Percentiles rank a stretch among this genome's conserved stretches.
Conservation (phyloP, 768 basidiomycete genomes). For the Termitomyces sp. region DNA sequence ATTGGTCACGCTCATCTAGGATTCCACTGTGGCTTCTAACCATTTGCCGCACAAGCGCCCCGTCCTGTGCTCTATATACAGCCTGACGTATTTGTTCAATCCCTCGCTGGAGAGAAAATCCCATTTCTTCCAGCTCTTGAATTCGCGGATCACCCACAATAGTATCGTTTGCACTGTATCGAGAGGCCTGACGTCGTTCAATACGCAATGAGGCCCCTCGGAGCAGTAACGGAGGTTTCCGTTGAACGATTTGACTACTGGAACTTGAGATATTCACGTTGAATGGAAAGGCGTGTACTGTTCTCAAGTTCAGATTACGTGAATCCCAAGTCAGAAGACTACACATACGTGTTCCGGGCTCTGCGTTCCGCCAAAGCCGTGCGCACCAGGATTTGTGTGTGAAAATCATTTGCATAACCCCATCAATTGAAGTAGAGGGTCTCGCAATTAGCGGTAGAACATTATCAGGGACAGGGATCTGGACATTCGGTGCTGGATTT, state of each 20-base stretch:
- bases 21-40: not conserved
- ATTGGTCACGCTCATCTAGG: not conserved
- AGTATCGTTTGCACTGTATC: not conserved
- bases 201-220: not conserved
- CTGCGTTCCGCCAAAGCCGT: not conserved
- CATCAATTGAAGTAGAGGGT: not conserved
- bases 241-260: not conserved
- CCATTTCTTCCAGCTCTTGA: not conserved
- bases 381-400: not conserved
- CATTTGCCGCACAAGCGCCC: not conserved
- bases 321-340: not conserved
- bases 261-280: not conserved
- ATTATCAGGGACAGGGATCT: not conserved
- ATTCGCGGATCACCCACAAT: not conserved
- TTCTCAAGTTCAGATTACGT: not conserved
- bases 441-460: not conserved
- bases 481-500: not conserved
- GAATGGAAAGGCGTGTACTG: not conserved
- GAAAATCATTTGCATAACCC: no score
- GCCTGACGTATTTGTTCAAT: not conserved
- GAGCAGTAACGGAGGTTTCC: not conserved
- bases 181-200: not conserved
- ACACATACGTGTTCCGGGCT: not conserved
- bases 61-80: not conserved
- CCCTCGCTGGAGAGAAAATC: not conserved